Conservation (phyloP, 306 rosid genomes). For the Vigna hirtella region DNA sequence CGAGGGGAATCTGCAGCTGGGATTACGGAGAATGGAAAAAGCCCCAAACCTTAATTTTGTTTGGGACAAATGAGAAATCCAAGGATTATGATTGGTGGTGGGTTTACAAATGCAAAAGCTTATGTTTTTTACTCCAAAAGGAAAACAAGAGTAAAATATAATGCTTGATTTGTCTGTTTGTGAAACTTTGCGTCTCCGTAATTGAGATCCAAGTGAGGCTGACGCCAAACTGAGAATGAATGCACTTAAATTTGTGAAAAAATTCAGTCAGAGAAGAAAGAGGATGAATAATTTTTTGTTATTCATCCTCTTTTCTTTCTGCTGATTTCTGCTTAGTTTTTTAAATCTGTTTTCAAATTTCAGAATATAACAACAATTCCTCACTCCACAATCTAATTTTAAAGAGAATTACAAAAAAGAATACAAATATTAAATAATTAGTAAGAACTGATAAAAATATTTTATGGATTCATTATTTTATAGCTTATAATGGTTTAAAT, state of each 20-base stretch:
- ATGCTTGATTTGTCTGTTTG: conserved; percentile 17
- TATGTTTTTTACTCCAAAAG: conserved; percentile 15
- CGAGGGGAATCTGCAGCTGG: background rate
- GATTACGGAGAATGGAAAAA: conserved; percentile 3
- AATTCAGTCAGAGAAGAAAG: background rate
- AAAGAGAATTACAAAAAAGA: background rate
- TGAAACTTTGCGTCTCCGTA: conserved; percentile 24
- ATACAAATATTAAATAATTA: too few relatives aligned
- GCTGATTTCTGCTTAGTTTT: background rate
- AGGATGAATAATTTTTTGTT: background rate
- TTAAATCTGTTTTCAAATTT: background rate
- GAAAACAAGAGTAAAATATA: background rate
- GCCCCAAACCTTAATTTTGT: background rate
- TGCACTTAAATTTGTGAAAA: background rate
- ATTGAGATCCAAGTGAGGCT: background rate
- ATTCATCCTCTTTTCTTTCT: background rate
- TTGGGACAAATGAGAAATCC: background rate
- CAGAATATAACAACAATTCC: too few relatives aligned
- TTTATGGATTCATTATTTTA: too few relatives aligned
- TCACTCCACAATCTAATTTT: too few relatives aligned
- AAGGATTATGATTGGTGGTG: conserved; percentile 29
- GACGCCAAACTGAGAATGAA: background rate
- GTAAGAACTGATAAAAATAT: too few relatives aligned
- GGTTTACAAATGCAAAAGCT: conserved; percentile 26
- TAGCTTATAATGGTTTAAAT: too few relatives aligned